phyloP scores from a whole-genome alignment of 345 rosid genomes.

The Excoecaria cochinchinensis region DNA sequence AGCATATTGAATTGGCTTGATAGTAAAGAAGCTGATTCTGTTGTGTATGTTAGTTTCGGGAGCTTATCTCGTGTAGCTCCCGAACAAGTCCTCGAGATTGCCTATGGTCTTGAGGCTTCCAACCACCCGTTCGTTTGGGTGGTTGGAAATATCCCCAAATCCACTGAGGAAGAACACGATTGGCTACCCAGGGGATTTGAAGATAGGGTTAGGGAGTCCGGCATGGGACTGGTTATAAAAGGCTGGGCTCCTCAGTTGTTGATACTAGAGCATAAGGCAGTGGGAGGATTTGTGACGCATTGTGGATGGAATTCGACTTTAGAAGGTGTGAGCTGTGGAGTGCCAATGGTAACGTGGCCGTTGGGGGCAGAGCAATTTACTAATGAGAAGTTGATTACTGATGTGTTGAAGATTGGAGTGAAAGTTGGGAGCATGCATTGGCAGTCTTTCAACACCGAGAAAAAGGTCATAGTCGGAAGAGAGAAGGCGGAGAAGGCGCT shows the following conservation, averaged over 20 bases:
- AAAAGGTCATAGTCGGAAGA: not conserved
- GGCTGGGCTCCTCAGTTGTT: slow-evolving; percentile 26
- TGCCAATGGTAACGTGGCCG: slow-evolving; percentile 24
- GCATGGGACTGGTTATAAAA: slow-evolving; percentile 4
- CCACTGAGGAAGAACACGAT: slow-evolving; percentile 12
- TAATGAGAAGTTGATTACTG: slow-evolving; percentile 10
- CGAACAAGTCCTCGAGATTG: slow-evolving; percentile 45
- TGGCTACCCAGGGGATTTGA: slow-evolving; percentile 44
- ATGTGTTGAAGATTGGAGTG: slow-evolving; percentile 11
- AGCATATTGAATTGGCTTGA: slow-evolving; percentile 44
- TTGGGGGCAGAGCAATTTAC: slow-evolving; percentile 17
- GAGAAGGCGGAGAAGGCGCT: slow-evolving; percentile 1
- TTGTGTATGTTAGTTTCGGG: slow-evolving; percentile 50
- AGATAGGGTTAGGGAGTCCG: slow-evolving; percentile 25
- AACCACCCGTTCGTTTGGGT: slow-evolving; percentile 49
- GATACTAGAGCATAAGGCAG: slow-evolving; percentile 13
- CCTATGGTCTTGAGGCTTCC: slow-evolving; percentile 42
- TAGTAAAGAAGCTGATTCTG: slow-evolving; percentile 42
- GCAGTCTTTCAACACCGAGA: slow-evolving; percentile 26
- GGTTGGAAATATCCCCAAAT: slow-evolving; percentile 26
- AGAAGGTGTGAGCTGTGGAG: slow-evolving; percentile 19
- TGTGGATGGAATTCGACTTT: slow-evolving; percentile 28
- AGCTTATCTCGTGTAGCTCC: slow-evolving; percentile 36
- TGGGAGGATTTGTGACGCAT: slow-evolving; percentile 22
- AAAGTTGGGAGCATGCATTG: slow-evolving; percentile 11